A percentile compares a stretch with the other conserved stretches of the same genome.
phyloP scores from a whole-genome alignment of 352 stramenopile genomes.

The Aphanomyces euteiches region DNA sequence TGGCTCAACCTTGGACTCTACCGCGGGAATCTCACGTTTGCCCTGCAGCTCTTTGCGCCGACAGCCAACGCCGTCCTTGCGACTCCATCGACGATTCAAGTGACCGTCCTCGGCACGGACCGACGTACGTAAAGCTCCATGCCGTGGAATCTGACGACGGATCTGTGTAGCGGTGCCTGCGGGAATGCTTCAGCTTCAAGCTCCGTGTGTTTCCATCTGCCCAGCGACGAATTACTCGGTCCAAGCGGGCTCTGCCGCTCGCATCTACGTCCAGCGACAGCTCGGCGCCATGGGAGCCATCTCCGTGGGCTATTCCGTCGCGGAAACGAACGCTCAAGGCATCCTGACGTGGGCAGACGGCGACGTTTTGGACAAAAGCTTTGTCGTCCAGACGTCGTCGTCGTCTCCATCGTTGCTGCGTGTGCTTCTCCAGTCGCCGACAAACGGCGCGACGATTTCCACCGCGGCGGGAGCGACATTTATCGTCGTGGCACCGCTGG shows the following conservation, averaged over 20 bases:
- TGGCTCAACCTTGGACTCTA: conserved; percentile 35
- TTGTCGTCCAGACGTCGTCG: conserved; percentile 41
- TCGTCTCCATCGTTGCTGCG: neutral
- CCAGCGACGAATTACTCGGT: conserved; percentile 44
- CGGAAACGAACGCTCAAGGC: conserved; percentile 30
- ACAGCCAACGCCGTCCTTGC: neutral
- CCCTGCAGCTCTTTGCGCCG: conserved; percentile 4
- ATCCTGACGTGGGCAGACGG: conserved; percentile 50
- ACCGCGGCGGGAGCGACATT: neutral
- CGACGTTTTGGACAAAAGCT: conserved; percentile 44
- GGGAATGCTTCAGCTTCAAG: conserved; percentile 56
- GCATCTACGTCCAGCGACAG: conserved; percentile 51
- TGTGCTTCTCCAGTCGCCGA: neutral
- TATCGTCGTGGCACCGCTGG: neutral
- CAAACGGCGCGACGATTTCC: neutral
- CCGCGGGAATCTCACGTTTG: conserved; percentile 5
- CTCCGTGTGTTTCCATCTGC: conserved; percentile 66
- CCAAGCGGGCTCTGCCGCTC: conserved; percentile 45
- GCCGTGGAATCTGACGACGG: neutral
- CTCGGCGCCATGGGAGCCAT: conserved; percentile 48
- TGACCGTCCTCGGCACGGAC: conserved; percentile 17
- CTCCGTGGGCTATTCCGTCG: conserved; percentile 33
- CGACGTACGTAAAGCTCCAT: neutral
- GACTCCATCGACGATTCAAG: neutral
- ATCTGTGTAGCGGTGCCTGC: conserved; percentile 31